A percentile compares a stretch with the other conserved stretches of the same genome.
Evolutionary conservation across 768 basidiomycete species (phyloP).

Genomic region (Amanita polypyramis): DNA sequence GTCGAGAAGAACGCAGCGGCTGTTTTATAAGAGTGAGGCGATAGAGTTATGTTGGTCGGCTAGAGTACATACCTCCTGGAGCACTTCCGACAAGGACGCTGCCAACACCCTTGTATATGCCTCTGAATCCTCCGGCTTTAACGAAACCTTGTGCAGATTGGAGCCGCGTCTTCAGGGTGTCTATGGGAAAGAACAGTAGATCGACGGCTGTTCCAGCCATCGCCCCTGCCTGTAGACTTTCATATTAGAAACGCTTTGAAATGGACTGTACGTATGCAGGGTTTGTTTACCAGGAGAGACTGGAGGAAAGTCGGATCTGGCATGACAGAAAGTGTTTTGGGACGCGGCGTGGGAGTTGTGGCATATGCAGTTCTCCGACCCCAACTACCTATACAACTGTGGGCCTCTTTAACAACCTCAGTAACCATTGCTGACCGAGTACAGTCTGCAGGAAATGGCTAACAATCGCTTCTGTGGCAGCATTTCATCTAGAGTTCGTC

Average conservation of each 20-base stretch:
- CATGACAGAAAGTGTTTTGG: constrained; percentile 2
- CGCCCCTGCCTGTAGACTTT: constrained; percentile 58
- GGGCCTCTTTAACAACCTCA: background rate
- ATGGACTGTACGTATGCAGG: background rate
- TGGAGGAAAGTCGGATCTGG: constrained; percentile 29
- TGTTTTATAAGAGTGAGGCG: constrained; percentile 20
- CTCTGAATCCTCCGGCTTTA: constrained; percentile 77
- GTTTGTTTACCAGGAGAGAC: constrained; percentile 32
- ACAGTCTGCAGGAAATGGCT: constrained; percentile 33
- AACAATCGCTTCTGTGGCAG: constrained; percentile 26
- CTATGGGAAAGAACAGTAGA: constrained; percentile 92
- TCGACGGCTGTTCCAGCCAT: constrained; percentile 91
- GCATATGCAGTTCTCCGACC: too few species aligned
- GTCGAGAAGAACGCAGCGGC: constrained; percentile 94
- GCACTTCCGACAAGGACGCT: constrained; percentile 93
- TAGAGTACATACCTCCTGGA: constrained; percentile 63
- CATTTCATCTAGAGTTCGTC: constrained; percentile 30
- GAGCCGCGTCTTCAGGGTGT: constrained; percentile 92
- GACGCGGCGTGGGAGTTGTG: too few species aligned
- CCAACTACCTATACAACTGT: background rate
- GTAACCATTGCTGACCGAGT: background rate
- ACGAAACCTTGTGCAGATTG: constrained; percentile 85
- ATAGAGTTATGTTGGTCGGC: background rate
- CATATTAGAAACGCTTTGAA: background rate
- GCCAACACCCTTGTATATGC: constrained; percentile 89